Evolutionary conservation across 192 early-diverging fungal species (phyloP).

Genomic region (Gigaspora rosea): DNA sequence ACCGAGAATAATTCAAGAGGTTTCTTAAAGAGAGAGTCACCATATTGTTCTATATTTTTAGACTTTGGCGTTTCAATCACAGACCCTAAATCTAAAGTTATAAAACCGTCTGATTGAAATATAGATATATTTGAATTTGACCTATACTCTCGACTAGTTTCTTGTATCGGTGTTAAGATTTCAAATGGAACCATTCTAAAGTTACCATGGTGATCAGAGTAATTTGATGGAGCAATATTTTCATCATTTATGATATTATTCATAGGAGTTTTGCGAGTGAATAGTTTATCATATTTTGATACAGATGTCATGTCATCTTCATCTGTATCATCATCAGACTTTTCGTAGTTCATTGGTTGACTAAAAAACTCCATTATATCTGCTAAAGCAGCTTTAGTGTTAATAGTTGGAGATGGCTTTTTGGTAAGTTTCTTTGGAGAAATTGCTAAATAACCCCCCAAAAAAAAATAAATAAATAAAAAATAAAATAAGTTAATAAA

Average conservation of each 20-base stretch:
- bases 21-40: neutral
- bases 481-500: neutral
- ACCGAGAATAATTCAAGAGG: neutral
- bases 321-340: slow-evolving; percentile 4
- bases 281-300: neutral
- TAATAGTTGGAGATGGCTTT: slow-evolving; percentile 28
- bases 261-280: neutral
- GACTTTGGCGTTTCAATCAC: neutral
- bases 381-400: slow-evolving; percentile 21
- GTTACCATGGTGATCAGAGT: neutral
- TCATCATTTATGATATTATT: neutral
- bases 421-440: neutral
- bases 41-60: neutral
- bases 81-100: neutral
- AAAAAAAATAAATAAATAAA: neutral
- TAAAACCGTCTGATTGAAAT: neutral
- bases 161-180: slow-evolving; percentile 10
- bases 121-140: neutral
- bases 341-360: slow-evolving; percentile 4
- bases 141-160: slow-evolving; percentile 21
- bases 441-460: neutral
- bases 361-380: slow-evolving; percentile 28
- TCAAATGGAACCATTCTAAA: slow-evolving; percentile 5
- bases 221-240: neutral
- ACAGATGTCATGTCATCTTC: neutral